Evolutionary conservation across 2,329 filamentous ascomycete genomes (phyloP).

Genomic region (Madurella mycetomatis): DNA sequence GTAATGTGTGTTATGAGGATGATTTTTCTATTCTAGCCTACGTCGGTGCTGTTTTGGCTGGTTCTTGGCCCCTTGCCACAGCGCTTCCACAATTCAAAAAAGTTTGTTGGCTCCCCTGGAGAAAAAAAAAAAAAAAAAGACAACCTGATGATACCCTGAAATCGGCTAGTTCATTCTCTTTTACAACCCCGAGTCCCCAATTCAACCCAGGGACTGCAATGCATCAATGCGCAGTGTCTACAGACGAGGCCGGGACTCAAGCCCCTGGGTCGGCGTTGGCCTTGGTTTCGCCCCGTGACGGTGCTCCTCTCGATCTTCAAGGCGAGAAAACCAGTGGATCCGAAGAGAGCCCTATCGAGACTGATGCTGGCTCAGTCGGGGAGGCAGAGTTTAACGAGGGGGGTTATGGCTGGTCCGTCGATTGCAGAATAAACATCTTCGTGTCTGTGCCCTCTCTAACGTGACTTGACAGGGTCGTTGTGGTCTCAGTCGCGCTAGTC

Average conservation of each 20-base stretch:
- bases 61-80: neutral
- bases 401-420: constrained; percentile 54
- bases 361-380: constrained; percentile 21
- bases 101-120: no score
- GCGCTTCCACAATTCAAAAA: neutral
- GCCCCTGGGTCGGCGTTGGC: constrained; percentile 12
- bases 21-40: neutral
- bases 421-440: neutral
- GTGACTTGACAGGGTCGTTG: constrained; percentile 42
- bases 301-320: neutral
- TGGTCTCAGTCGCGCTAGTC: constrained; percentile 50
- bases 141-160: neutral
- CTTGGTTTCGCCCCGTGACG: neutral
- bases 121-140: no score
- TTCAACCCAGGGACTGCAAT: neutral
- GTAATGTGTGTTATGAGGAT: neutral
- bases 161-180: neutral
- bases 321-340: constrained; percentile 6
- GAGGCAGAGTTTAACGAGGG: constrained; percentile 44
- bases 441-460: neutral
- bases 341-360: constrained; percentile 18
- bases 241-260: neutral
- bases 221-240: neutral
- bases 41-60: neutral
- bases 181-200: neutral